Base-by-base conservation (phyloP, 208 protist species). In the Acanthamoeba castellanii region DNA sequence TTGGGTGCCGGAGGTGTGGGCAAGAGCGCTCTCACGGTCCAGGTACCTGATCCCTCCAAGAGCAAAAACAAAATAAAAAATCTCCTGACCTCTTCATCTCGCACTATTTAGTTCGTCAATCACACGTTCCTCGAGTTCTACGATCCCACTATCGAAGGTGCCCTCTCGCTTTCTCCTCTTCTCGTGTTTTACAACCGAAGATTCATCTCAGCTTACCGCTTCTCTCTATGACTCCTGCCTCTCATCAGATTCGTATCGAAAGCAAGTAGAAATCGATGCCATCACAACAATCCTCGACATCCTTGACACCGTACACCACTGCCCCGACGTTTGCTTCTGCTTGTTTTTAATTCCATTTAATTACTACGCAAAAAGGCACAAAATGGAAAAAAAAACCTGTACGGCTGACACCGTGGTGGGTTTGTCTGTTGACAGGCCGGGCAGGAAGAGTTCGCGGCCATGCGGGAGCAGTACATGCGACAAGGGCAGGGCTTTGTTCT, bases 1-100 rank as follows among this genome's bases (percentile, higher is more conserved):
- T 90, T 98, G 27, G 97, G 97, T 34, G 94, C 94, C n/a, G 97
- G 97, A 88, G 97, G 97, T 96, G 97, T 98, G 4, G 97, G 97
- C 85, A 98, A 97, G 94, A 94, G 81, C 64, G 95, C 95, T 37
- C 37, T 96, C 13, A 96, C 95, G 9, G 93, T 95, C 11, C 81
- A 88, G 45, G 59, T 64, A 27, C 59, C 2, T 16, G 30, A 3
- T 78, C 47, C 47, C 47, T 52, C 47, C 4, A 52, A 11, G 4
- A 14, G 47, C 47, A 11, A 52, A 52, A 52, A n/a, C n/a, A n/a
- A n/a, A n/a, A n/a, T n/a, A n/a, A n/a, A n/a, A n/a, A n/a, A n/a
- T n/a, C n/a, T n/a, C n/a, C n/a, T n/a, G n/a, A n/a, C n/a, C n/a
- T n/a, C n/a, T n/a, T n/a, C n/a, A n/a, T n/a, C n/a, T n/a, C n/a